A percentile compares a stretch with the other conserved stretches of the same genome.
phyloP scores from a whole-genome alignment of 2,329 filamentous ascomycete species.

The Dendryphion nanum region DNA sequence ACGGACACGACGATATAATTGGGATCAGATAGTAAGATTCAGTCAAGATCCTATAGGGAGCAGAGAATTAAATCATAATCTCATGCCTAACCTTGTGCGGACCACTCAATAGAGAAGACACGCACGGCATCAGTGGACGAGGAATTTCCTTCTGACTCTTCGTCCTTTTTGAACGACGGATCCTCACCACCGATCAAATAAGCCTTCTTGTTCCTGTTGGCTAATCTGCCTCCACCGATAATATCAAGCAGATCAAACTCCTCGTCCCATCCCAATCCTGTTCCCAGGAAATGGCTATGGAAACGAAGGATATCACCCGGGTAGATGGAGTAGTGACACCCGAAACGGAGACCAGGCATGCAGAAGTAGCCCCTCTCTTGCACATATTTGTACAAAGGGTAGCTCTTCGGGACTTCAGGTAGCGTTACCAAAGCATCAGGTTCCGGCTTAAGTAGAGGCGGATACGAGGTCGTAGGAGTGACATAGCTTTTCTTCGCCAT shows the following conservation, averaged over 20 bases:
- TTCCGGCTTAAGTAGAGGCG: slow-evolving; percentile 26
- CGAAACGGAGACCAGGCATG: slow-evolving; percentile 89
- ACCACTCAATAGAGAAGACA: slow-evolving; percentile 88
- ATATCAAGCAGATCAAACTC: slow-evolving; percentile 81
- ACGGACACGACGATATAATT: no score
- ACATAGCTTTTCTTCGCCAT: slow-evolving; percentile 29
- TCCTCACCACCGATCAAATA: slow-evolving; percentile 76
- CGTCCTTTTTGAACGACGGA: slow-evolving; percentile 22
- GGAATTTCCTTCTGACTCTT: slow-evolving; percentile 38
- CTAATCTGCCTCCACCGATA: slow-evolving; percentile 80
- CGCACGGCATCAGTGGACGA: slow-evolving; percentile 47
- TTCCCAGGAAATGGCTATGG: slow-evolving; percentile 89
- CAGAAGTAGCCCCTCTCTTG: slow-evolving; percentile 80
- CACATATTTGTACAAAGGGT: slow-evolving; percentile 77
- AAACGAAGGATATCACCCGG: slow-evolving; percentile 93
- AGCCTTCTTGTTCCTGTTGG: slow-evolving; percentile 94
- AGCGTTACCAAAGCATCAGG: slow-evolving; percentile 21
- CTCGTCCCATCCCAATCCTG: slow-evolving; percentile 83
- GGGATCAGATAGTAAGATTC: no score
- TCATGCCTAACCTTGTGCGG: no score
- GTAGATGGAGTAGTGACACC: slow-evolving; percentile 91
- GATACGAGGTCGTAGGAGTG: slow-evolving; percentile 48
- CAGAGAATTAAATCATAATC: no score
- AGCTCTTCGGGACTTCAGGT: slow-evolving; percentile 45
- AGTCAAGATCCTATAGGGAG: no score